Evolutionary conservation across 2,329 filamentous ascomycete genomes (phyloP), one percentile per base, ranked within the genome.

Genomic region (Pseudogymnoascus sp.): DNA sequence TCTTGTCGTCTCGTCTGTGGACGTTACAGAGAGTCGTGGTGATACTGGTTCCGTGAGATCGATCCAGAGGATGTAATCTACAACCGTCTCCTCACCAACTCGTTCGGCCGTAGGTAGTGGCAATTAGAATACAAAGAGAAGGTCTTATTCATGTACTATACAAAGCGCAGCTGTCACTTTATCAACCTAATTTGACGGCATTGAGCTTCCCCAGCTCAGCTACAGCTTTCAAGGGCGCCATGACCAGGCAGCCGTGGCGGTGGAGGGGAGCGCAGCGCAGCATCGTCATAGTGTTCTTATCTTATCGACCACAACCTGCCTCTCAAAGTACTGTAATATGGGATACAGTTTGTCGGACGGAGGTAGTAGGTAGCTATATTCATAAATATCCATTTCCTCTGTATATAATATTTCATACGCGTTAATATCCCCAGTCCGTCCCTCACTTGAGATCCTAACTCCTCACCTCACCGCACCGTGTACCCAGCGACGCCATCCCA

Each of bases 1-100:
- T 74, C 11, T 38, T 68, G 64, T 33, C 31, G 7, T 7, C n/a
- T 10, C 3, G 6, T 4, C 13, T 2, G 35, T 31, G 28, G 4
- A 17, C 1, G 36, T 40, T 40, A 17, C 17, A 1, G 6, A 40
- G n/a, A 38, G 1, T 38, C 8, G n/a, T 40, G n/a, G 38, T 40
- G 38, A 19, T 19, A 4, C n/a, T 40, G 8, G 7, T 40, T 3
- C 23, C 3, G 23, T 26, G 23, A 3, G 23, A 26, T 26, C 23
- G 23, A 26, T 26, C 3, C 5, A 26, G 5, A 26, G 23, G 3
- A 26, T 3, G 23, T 26, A 5, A 5, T 3, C 23, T 26, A 26
- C 23, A 3, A 26, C 23, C 5, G 23, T 3, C 23, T 26, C 23
- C 23, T 26, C 23, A 26, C 23, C 3, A 26, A 5, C 23, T 5